Evolutionary conservation across 2,329 filamentous ascomycete species (phyloP).

Genomic region (Colletotrichum destructivum): DNA sequence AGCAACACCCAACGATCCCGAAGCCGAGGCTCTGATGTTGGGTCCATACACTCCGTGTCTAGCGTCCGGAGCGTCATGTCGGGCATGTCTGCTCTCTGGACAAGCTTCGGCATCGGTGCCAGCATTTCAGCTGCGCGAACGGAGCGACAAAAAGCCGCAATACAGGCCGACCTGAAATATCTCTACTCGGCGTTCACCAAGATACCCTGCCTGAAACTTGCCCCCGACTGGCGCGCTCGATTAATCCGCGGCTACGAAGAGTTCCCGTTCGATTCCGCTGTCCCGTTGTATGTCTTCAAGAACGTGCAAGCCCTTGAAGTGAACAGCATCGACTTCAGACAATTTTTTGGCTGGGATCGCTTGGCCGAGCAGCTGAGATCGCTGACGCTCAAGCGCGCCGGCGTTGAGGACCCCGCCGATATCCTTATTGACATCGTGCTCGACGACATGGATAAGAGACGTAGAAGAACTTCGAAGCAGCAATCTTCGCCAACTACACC

Average conservation of each 20-base stretch:
- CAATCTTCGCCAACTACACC: slow-evolving; percentile 84
- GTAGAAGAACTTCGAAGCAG: slow-evolving; percentile 88
- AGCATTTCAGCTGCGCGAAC: slow-evolving; percentile 85
- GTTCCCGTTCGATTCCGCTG: slow-evolving; percentile 97
- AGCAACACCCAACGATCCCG: slow-evolving; percentile 86
- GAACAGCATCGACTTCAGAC: slow-evolving; percentile 94
- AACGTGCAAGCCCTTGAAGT: slow-evolving; percentile 95
- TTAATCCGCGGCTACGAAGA: slow-evolving; percentile 96
- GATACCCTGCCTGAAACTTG: slow-evolving; percentile 90
- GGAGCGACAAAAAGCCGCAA: slow-evolving; percentile 89
- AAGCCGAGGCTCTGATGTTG: slow-evolving; percentile 84
- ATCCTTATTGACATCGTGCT: slow-evolving; percentile 93
- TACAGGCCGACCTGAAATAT: slow-evolving; percentile 92
- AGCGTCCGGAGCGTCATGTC: slow-evolving; percentile 98
- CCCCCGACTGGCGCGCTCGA: slow-evolving; percentile 92
- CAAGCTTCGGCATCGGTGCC: slow-evolving; percentile 85
- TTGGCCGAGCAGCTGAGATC: slow-evolving; percentile 93
- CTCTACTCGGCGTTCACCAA: slow-evolving; percentile 99
- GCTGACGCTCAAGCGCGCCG: slow-evolving; percentile 88
- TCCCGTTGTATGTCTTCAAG: slow-evolving; percentile 97
- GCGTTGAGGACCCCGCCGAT: slow-evolving; percentile 90
- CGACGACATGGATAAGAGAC: slow-evolving; percentile 95
- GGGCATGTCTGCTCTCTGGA: slow-evolving; percentile 94
- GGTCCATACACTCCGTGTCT: slow-evolving; percentile 94
- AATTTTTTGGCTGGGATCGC: slow-evolving; percentile 97